phyloP scores from a whole-genome alignment of 805 yeast species.

The Candida methanosorbosa region DNA sequence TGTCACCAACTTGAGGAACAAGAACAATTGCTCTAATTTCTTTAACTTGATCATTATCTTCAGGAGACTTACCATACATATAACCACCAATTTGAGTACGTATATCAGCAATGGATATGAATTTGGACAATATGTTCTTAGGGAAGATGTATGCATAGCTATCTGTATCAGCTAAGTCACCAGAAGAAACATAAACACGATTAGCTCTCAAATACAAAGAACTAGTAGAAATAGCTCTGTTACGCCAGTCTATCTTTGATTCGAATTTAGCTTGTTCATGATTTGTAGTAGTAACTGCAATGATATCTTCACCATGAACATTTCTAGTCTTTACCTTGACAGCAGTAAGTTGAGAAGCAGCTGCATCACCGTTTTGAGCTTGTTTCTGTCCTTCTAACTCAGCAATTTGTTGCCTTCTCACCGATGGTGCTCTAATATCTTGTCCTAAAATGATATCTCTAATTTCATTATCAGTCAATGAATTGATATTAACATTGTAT shows the following conservation, averaged over 20 bases:
- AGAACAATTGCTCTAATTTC: constrained; percentile 70
- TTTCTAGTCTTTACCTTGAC: constrained; percentile 76
- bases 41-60: constrained; percentile 61
- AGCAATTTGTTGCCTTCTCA: constrained; percentile 74
- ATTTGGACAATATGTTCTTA: constrained; percentile 64
- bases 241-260: constrained; percentile 88
- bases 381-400: constrained; percentile 52
- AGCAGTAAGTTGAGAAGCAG: constrained; percentile 55
- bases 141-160: constrained; percentile 73
- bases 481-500: constrained; percentile 75
- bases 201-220: constrained; percentile 66
- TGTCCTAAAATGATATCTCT: constrained; percentile 93
- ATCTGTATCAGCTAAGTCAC: constrained; percentile 43
- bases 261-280: constrained; percentile 80
- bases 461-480: constrained; percentile 88
- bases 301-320: constrained; percentile 94
- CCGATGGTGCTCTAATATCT: constrained; percentile 85
- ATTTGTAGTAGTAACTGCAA: constrained; percentile 83
- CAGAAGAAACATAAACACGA: constrained; percentile 64
- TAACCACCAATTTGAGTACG: constrained; percentile 77
- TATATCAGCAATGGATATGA: constrained; percentile 73
- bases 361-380: constrained; percentile 27
- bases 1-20: constrained; percentile 82
- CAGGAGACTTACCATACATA: constrained; percentile 72
- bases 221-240: constrained; percentile 71